Percentiles rank a stretch among this genome's conserved stretches.
Evolutionary conservation across 1,139 yeast genomes (phyloP).

Genomic region (Sugiyamaella pinicola): DNA sequence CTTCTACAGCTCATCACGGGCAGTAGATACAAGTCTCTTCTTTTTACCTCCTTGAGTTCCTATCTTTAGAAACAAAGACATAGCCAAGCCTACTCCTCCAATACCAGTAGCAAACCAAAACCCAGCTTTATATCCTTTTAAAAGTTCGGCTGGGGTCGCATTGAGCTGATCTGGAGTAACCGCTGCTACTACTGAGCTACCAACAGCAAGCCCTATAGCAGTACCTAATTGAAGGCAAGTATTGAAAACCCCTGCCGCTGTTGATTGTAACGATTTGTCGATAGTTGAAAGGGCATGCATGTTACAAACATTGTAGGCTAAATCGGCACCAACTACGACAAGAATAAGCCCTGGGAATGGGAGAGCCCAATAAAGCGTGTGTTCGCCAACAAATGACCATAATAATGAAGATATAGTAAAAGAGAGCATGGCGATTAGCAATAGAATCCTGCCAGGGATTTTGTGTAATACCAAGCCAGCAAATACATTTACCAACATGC

Average conservation of each 20-base stretch:
- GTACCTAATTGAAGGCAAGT: constrained; percentile 46
- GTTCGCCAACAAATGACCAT: constrained; percentile 46
- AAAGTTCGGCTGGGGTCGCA: constrained; percentile 34
- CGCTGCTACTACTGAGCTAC: constrained; percentile 44
- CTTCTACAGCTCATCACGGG: background rate
- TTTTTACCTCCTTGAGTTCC: constrained; percentile 40
- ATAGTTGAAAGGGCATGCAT: constrained; percentile 48
- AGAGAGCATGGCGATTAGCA: constrained; percentile 43
- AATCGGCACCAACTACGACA: constrained; percentile 50
- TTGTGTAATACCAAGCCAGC: constrained; percentile 49
- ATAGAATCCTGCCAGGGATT: constrained; percentile 46
- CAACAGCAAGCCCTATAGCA: constrained; percentile 47
- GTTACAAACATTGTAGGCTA: constrained; percentile 49
- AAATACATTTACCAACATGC: constrained; percentile 45
- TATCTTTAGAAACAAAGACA: constrained; percentile 43
- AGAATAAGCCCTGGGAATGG: constrained; percentile 48
- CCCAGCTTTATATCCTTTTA: constrained; percentile 45
- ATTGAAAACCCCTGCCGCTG: constrained; percentile 52
- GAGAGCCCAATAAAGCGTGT: constrained; percentile 47
- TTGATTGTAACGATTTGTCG: constrained; percentile 43
- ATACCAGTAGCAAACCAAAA: constrained; percentile 48
- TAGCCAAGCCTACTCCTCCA: constrained; percentile 40
- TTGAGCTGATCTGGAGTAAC: constrained; percentile 41
- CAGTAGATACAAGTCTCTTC: constrained; percentile 2
- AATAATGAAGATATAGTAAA: constrained; percentile 44